These are phyloP conservation scores for Gigaspora rosea DNA, from an alignment of 192 early-diverging fungal species.

Conservation along the genomic window DNA sequence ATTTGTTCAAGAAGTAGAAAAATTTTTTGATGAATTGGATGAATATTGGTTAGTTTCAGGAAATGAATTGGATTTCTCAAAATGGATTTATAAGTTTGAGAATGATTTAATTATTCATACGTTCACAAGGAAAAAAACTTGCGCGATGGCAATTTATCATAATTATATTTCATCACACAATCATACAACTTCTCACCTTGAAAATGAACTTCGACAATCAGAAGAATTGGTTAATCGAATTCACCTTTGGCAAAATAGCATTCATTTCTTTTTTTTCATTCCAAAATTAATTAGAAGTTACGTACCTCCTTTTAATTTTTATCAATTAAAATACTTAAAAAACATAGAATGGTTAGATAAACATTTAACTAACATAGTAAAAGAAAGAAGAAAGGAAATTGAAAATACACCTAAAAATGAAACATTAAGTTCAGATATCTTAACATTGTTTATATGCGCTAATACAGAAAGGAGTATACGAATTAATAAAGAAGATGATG, in stretches of 20 bases:
- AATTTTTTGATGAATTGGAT: background rate
- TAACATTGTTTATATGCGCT: background rate
- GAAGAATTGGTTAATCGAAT: background rate
- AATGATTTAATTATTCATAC: background rate
- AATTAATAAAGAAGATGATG: background rate
- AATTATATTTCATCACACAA: background rate
- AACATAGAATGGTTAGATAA: background rate
- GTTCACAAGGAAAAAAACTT: background rate
- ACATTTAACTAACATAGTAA: background rate
- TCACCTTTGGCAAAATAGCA: no score
- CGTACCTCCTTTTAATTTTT: background rate
- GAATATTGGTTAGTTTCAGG: background rate
- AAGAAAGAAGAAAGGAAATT: background rate
- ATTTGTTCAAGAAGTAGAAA: background rate
- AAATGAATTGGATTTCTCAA: background rate
- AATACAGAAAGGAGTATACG: background rate
- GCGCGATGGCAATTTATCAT: background rate
- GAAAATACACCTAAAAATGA: background rate
- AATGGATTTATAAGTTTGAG: background rate
- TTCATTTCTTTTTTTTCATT: background rate
- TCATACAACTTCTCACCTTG: background rate
- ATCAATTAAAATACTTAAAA: no score
- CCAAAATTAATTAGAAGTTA: background rate
- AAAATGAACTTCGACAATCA: background rate
- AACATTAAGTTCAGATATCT: background rate